phyloP scores from a whole-genome alignment of 768 basidiomycete species.

The Leccinum truebloodii region DNA sequence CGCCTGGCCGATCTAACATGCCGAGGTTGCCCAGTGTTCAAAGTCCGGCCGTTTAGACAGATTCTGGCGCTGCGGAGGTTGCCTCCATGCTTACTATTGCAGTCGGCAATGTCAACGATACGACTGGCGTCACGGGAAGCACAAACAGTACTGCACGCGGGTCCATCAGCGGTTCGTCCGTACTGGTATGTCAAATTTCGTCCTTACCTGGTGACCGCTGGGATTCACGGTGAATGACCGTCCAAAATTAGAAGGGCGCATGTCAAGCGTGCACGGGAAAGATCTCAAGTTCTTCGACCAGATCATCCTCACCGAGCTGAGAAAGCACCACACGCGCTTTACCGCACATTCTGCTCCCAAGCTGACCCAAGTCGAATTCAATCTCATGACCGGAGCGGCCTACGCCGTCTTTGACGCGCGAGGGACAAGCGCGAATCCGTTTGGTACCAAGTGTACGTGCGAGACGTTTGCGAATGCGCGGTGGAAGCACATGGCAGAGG shows the following conservation, averaged over 20 bases:
- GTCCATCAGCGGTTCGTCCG: conserved; percentile 22
- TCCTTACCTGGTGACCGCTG: neutral
- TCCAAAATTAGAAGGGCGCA: conserved; percentile 20
- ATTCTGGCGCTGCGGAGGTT: conserved; percentile 30
- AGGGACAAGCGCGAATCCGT: conserved; percentile 24
- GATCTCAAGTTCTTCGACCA: conserved; percentile 31
- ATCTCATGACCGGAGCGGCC: conserved; percentile 17
- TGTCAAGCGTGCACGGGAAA: conserved; percentile 24
- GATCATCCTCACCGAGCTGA: conserved; percentile 29
- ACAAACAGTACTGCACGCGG: conserved; percentile 27
- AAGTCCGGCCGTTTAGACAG: conserved; percentile 16
- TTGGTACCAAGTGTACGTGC: conserved; percentile 27
- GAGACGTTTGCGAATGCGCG: conserved; percentile 24
- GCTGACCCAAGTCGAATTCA: conserved; percentile 27
- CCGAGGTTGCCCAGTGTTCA: conserved; percentile 18
- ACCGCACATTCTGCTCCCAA: conserved; percentile 14
- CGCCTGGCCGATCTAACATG: neutral
- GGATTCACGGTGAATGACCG: neutral
- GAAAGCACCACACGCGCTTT: conserved; percentile 18
- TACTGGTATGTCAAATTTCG: conserved; percentile 14
- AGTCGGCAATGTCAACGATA: conserved; percentile 27
- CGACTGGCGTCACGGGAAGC: conserved; percentile 30
- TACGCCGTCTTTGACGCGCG: conserved; percentile 23
- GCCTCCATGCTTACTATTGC: conserved; percentile 33
- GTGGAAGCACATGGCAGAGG: conserved; percentile 27